Base-by-base conservation (phyloP, 108 stramenopile genomes). In the Cyclotella sp. region DNA sequence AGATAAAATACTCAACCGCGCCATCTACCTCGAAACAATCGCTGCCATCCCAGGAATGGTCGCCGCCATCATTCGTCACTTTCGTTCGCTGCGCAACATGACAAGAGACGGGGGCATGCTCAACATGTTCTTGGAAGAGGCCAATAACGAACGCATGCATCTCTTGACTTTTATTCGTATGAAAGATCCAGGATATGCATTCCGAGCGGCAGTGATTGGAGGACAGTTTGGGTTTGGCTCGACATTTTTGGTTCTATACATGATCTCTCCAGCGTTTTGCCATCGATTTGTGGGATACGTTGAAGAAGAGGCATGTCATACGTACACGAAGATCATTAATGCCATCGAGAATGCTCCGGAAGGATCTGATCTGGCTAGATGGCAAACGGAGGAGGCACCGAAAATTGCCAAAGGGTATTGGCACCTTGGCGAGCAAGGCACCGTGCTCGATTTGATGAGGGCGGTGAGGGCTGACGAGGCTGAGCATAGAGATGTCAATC, bases 71-170 rank as follows among this genome's bases (percentile, higher is more conserved):
- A 76, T 92, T 54, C 86, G 99, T 12, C 99, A 99, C 69, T 93
- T 98, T 75, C 73, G 76, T 9, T 93, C 93, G 13, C 83, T 99
- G 15, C 93, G 98, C 24, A 89, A 81, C 42, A 97, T 99, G 96
- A 58, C 94, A 43, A 81, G 93, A 29, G 96, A 94, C 76, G 94
- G 94, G 27, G 99, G 99, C 43, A 93, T 94, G 87, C 91, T 98
- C 60, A 88, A 96, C 72, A 86, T 97, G 73, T 95, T 99, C 51
- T 76, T 98, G 34, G 98, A 97, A 75, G 99, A 99, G 84, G 98
- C 98, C 34, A 98, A 97, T 83, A 99, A 99, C 75, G 98, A 99
- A 84, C 88, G 95, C 18, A 97, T 98, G 97, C 99, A 99, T 73
- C 79, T 99, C 10, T 66, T 98, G 42, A 93, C 94, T 26, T 98